Evolutionary conservation across 805 yeast genomes (phyloP), one percentile per base, ranked within the genome.

Genomic region (Nakazawaea populi): DNA sequence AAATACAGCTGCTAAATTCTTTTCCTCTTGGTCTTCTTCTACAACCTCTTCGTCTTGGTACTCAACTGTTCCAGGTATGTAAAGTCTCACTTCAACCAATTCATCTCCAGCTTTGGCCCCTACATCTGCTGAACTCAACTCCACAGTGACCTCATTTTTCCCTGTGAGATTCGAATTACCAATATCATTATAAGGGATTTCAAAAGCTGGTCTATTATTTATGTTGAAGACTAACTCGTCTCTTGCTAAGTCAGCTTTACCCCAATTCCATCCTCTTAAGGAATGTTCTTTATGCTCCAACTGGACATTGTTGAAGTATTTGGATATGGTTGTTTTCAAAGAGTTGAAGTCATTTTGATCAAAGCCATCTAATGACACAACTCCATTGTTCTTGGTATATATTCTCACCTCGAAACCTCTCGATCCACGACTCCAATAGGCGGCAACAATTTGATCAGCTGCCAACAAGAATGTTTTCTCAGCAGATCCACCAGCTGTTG

Each of bases 241-340:
- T 66, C 96, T 80, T 24, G 96, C 96, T 64, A 94, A 80, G 65
- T 91, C 96, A 12, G 92, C 76, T 56, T 85, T 83, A 49, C 99
- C 99, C 99, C 99, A 94, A 69, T 94, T 94, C 99, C 99, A 94
- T 34, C 99, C 99, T 71, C 97, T 81, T 56, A 94, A 72, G 4
- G 97, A 87, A 68, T 94, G 99, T 60, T 92, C 98, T 60, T 77
- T 82, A 55, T 79, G 85, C 59, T 94, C 98, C 52, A 94, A 75
- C 51, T 79, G 79, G 42, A 88, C 72, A 48, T 69, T 74, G 51
- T 74, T 75, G 67, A 90, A 89, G 61, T 86, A 79, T 58, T 90
- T 75, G 62, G 87, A 90, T 58, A 94, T 74, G 57, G 91, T 96
- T 62, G 80, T 86, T 67, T 91, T 92, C 61, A 94, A 72, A 54